These are phyloP conservation scores for Leccinum subgranulosum DNA, from an alignment of 768 basidiomycete genomes.

Conservation along the genomic window DNA sequence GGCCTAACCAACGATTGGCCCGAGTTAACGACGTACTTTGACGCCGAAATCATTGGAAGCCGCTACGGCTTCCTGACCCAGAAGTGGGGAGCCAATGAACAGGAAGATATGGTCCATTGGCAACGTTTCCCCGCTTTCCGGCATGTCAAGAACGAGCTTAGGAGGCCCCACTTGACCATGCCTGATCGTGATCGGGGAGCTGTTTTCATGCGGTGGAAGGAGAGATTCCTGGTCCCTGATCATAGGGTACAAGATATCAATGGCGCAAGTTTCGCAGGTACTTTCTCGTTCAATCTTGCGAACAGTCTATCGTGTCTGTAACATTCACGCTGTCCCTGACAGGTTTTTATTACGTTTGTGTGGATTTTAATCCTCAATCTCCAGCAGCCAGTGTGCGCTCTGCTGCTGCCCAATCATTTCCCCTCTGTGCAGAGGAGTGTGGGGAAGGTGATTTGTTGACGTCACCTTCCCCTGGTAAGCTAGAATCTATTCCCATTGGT, in stretches of 20 bases:
- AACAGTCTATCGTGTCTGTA: not conserved
- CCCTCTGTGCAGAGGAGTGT: conserved; percentile 29
- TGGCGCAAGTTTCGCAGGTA: conserved; percentile 93
- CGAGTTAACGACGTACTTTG: conserved; percentile 94
- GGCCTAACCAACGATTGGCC: conserved; percentile 94
- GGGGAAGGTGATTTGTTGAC: conserved; percentile 27
- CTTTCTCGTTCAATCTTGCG: conserved; percentile 26
- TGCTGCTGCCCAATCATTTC: conserved; percentile 33
- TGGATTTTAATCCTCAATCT: conserved; percentile 79
- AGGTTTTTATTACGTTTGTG: conserved; percentile 96
- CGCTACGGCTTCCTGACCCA: conserved; percentile 89
- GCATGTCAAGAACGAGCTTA: conserved; percentile 74
- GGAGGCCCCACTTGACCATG: conserved; percentile 75
- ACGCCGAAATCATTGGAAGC: conserved; percentile 91
- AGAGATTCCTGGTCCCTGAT: conserved; percentile 93
- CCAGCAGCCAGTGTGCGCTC: conserved; percentile 32
- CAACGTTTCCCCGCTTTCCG: conserved; percentile 88
- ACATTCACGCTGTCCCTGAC: conserved; percentile 9
- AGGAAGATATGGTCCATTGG: conserved; percentile 95
- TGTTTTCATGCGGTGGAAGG: conserved; percentile 97
- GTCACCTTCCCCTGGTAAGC: conserved; percentile 33
- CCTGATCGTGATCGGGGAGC: conserved; percentile 73
- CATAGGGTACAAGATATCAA: conserved; percentile 91
- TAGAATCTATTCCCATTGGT: conserved; percentile 37
- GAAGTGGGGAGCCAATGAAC: conserved; percentile 87